A percentile compares a stretch with the other conserved stretches of the same genome.
Evolutionary conservation across 495 filamentous ascomycete species (phyloP).

Genomic region (Neurospora cerealis): DNA sequence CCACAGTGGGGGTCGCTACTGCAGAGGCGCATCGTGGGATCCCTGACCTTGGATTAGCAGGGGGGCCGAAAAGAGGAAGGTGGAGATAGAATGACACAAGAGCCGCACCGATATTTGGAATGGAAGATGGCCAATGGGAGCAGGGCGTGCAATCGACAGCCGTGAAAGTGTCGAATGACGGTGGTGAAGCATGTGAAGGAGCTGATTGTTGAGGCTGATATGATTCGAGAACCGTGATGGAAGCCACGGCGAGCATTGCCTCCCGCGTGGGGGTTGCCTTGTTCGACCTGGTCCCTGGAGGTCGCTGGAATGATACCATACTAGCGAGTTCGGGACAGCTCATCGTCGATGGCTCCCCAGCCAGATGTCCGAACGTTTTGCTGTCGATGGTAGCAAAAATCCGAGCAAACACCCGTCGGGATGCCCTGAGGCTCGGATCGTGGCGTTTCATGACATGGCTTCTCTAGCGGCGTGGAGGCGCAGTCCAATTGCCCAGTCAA

Average conservation of each 20-base stretch:
- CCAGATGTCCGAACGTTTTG: background rate
- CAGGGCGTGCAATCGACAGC: background rate
- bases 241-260: background rate
- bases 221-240: background rate
- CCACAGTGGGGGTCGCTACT: background rate
- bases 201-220: background rate
- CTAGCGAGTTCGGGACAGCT: background rate
- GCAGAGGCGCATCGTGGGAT: background rate
- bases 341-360: background rate
- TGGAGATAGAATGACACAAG: background rate
- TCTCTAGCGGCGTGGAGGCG: background rate
- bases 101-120: background rate
- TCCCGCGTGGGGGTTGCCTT: background rate
- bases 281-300: background rate
- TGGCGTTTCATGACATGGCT: background rate
- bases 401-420: background rate
- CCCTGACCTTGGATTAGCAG: background rate
- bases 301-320: background rate
- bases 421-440: background rate
- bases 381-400: background rate
- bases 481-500: background rate
- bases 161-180: background rate
- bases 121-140: background rate
- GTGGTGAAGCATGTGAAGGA: background rate
- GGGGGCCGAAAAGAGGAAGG: background rate